phyloP scores from a whole-genome alignment of 805 yeast species.

The Myxozyma mucilagina region DNA sequence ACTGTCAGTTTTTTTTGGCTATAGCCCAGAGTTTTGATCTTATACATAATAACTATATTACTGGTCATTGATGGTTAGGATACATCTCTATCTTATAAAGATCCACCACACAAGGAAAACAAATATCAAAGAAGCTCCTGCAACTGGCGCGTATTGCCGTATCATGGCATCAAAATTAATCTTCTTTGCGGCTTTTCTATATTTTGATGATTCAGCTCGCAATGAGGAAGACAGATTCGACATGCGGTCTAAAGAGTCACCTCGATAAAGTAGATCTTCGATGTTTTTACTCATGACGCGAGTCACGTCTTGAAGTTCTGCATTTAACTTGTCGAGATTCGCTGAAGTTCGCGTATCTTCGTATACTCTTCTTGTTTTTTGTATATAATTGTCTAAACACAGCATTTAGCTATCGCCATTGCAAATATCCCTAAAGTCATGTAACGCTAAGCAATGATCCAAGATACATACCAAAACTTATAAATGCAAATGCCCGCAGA shows the following conservation, averaged over 20 bases:
- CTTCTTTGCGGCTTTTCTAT: constrained; percentile 83
- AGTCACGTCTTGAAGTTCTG: constrained; percentile 89
- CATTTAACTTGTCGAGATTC: constrained; percentile 80
- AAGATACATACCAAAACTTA: constrained; percentile 58
- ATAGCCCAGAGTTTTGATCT: too few species aligned
- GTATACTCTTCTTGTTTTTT: constrained; percentile 84
- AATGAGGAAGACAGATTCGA: constrained; percentile 80
- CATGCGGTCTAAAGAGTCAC: constrained; percentile 90
- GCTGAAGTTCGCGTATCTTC: constrained; percentile 89
- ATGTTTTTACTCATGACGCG: constrained; percentile 95
- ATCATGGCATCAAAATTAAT: constrained; percentile 87
- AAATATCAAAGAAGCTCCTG: constrained; percentile 62
- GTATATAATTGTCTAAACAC: constrained; percentile 48
- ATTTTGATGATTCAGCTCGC: constrained; percentile 80
- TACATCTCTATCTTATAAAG: constrained; percentile 40
- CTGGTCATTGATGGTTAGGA: background rate
- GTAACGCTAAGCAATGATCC: too few species aligned
- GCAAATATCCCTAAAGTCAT: background rate
- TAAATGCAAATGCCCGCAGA: constrained; percentile 88
- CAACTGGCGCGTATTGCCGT: constrained; percentile 87
- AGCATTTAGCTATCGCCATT: background rate
- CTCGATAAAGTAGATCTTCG: constrained; percentile 91
- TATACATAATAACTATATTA: too few species aligned
- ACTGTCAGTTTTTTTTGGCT: too few species aligned
- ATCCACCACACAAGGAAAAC: constrained; percentile 82